Evolutionary conservation across 1,284 basidiomycete genomes (phyloP).

Genomic region (Dichomitus squalens): DNA sequence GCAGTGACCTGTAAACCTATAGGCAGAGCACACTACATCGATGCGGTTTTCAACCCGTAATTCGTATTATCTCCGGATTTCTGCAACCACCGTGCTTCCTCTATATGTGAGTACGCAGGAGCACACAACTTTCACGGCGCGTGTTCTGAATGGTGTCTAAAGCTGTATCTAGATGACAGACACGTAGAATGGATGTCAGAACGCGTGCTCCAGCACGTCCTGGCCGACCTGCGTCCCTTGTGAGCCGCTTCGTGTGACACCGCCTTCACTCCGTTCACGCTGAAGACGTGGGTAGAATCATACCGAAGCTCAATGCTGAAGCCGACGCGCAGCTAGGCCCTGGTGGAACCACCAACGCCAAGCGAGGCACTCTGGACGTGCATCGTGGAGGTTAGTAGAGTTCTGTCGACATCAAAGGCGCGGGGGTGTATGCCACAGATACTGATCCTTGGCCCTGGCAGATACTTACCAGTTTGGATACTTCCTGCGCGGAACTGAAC

Average conservation of each 20-base stretch:
- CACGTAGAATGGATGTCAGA: constrained; percentile 84
- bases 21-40: not conserved
- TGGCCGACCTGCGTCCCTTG: constrained; percentile 72
- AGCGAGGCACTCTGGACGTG: constrained; percentile 68
- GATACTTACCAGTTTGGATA: constrained; percentile 82
- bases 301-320: constrained; percentile 67
- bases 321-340: constrained; percentile 44
- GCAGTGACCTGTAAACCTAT: no score
- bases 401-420: no score
- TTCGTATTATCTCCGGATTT: constrained; percentile 71
- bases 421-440: not conserved
- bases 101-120: constrained; percentile 55
- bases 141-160: constrained; percentile 7
- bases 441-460: constrained; percentile 30
- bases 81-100: constrained; percentile 63
- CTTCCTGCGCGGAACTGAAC: constrained; percentile 75
- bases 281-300: constrained; percentile 46
- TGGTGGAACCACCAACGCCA: constrained; percentile 44
- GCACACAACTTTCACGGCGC: not conserved
- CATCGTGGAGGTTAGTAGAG: constrained; percentile 63
- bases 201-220: constrained; percentile 64
- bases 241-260: constrained; percentile 33
- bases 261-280: not conserved
- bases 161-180: constrained; percentile 80
- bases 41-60: constrained; percentile 56